These are phyloP conservation scores for Arthrobotrys conoides DNA, from an alignment of 2,329 filamentous ascomycete species.

Conservation along the genomic window DNA sequence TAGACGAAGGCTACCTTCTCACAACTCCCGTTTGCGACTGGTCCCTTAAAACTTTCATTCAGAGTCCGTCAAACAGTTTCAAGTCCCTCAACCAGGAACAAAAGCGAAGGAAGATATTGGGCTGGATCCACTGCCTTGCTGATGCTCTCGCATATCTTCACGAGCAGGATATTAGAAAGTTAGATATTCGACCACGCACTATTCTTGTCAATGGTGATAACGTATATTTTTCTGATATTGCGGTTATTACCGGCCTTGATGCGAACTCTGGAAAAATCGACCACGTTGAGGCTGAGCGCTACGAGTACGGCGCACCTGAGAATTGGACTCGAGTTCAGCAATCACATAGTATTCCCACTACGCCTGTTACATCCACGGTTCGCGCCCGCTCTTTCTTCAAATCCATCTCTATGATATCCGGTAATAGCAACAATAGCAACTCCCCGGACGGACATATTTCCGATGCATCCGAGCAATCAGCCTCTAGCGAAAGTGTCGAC, in stretches of 20 bases:
- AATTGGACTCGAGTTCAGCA: constrained; percentile 67
- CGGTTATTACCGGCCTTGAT: constrained; percentile 46
- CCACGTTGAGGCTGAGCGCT: constrained; percentile 76
- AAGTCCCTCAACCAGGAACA: constrained; percentile 75
- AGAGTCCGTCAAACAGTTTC: constrained; percentile 75
- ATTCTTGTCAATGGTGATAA: constrained; percentile 77
- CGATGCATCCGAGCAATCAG: constrained; percentile 39
- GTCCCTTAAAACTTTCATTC: constrained; percentile 77
- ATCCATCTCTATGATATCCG: constrained; percentile 50
- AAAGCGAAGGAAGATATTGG: constrained; percentile 74
- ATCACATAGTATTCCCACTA: constrained; percentile 28
- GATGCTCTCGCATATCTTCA: constrained; percentile 80
- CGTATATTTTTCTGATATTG: constrained; percentile 77
- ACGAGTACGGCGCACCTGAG: constrained; percentile 81
- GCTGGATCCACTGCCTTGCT: constrained; percentile 81
- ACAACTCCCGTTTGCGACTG: constrained; percentile 77
- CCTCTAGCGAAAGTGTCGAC: constrained; percentile 29
- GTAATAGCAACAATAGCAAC: constrained; percentile 5
- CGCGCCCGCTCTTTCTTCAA: constrained; percentile 52
- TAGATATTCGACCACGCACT: constrained; percentile 78
- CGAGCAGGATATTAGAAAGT: constrained; percentile 74
- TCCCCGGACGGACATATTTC: constrained; percentile 33
- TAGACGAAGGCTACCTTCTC: constrained; percentile 75
- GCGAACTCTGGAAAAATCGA: constrained; percentile 28
- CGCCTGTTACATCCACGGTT: constrained; percentile 30